Base-by-base conservation (phyloP, 208 protist genomes). In the Acanthamoeba royreba region DNA sequence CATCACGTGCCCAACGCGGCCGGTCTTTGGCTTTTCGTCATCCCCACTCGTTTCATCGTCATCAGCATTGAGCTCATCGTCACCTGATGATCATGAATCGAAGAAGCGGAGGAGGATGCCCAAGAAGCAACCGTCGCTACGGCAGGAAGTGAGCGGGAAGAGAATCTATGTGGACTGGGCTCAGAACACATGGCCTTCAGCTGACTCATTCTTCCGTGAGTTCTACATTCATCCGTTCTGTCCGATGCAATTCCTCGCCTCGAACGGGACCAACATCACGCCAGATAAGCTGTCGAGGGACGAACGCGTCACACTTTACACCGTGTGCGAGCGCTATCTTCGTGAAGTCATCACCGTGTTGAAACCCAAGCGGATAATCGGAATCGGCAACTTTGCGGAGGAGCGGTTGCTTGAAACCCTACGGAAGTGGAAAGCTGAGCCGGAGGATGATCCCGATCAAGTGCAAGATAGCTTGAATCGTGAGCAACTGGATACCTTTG, bases 121-220 rank as follows among this genome's bases (percentile, higher is more conserved):
- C n/a, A 77, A 31, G 38, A 77, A 77, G 66, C 66, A 40, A 33
- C 79, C 47, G 8, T 52, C 49, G 31, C 45, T 88, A 33, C 11
- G 79, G 15, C 43, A 88, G 33, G 79, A 88, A 38, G 79, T 88
- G 43, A 88, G 79, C 79, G 79, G 79, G 13, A 88, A 88, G 79
- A n/a, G 79, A 3, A 61, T 88, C 79, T 88, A 88, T 38, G 66
- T 4, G 4, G 43, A 61, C 45, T 88, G 79, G 79, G 79, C 79
- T 17, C 47, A 40, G 49, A 52, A 88, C 79, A 88, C 79, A n/a
- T 88, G 43, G 5, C 28, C 47, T 9, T 63, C 79, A n/a, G 79
- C 79, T 17, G 79, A 88, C 4, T 28, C 43, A 13, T 88, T 88
- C 79, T 88, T 88, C 22, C 28, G 43, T 17, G 31, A 88, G 45